Conservation (phyloP, 2,329 filamentous ascomycete genomes). For the Endocalyx cinctus region DNA sequence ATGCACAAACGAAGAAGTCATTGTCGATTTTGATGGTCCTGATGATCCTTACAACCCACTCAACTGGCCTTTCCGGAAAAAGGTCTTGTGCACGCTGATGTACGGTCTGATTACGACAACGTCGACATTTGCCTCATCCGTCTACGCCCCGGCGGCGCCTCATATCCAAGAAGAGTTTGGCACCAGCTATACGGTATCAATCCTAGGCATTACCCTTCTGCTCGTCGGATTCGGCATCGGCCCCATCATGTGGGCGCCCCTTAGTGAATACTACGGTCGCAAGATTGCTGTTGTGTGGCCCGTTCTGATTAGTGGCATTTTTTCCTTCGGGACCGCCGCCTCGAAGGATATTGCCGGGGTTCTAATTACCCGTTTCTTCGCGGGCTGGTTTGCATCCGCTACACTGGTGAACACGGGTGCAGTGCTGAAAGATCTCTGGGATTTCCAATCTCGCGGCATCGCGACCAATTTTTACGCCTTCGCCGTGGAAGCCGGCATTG, state of each 20-base stretch:
- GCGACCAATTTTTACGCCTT: too few relatives aligned
- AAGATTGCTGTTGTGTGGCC: conserved; percentile 46
- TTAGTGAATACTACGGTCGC: conserved; percentile 44
- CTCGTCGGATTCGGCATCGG: conserved; percentile 46
- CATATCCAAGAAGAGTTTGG: conserved; percentile 38
- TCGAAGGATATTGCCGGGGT: conserved; percentile 48
- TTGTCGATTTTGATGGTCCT: conserved; percentile 17
- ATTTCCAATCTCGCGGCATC: too few relatives aligned
- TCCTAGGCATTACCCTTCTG: conserved; percentile 45
- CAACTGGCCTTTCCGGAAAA: conserved; percentile 41
- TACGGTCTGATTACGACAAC: conserved; percentile 43
- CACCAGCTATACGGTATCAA: conserved; percentile 38
- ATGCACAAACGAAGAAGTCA: too few relatives aligned
- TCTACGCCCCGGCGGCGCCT: conserved; percentile 42
- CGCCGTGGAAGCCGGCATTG: too few relatives aligned
- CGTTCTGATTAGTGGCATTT: conserved; percentile 41
- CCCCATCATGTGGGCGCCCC: conserved; percentile 37
- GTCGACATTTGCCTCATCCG: conserved; percentile 47
- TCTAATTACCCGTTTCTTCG: conserved; percentile 46
- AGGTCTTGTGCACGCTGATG: conserved; percentile 38
- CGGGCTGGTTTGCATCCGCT: conserved; percentile 38
- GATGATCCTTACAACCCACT: conserved; percentile 35
- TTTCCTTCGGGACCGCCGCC: conserved; percentile 43
- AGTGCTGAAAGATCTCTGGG: too few relatives aligned
- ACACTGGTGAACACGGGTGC: conserved; percentile 16